Percentiles rank a stretch among this genome's conserved stretches.
phyloP scores from a whole-genome alignment of 2,329 filamentous ascomycete species.

The Penicillium sp. region DNA sequence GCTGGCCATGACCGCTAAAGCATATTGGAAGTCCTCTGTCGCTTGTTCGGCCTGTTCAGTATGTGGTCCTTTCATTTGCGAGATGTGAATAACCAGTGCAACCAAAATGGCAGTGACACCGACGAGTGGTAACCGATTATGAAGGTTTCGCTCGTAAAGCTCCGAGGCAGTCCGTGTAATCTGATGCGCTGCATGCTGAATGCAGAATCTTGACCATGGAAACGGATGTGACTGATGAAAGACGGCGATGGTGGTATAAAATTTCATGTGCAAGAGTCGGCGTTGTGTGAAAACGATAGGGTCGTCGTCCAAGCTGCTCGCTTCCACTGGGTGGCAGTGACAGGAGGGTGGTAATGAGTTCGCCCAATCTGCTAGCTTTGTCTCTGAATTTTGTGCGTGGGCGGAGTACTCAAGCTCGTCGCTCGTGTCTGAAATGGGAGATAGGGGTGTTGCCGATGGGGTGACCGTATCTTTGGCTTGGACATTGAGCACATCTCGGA shows the following conservation, averaged over 20 bases:
- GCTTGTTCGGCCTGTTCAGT: constrained; percentile 5
- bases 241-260: constrained; percentile 16
- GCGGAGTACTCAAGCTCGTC: constrained; percentile 3
- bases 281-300: constrained; percentile 9
- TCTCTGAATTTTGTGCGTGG: constrained; percentile 6
- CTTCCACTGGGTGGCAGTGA: constrained; percentile 6
- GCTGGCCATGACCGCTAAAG: constrained; percentile 10
- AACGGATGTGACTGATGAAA: constrained; percentile 15
- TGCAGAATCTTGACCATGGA: constrained; percentile 13
- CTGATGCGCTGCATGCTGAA: constrained; percentile 12
- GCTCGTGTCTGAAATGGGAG: neutral
- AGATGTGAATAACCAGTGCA: constrained; percentile 14
- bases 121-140: constrained; percentile 10
- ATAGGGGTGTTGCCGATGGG: neutral
- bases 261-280: constrained; percentile 14
- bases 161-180: constrained; percentile 13
- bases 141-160: constrained; percentile 7
- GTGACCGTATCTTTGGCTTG: constrained; percentile 6
- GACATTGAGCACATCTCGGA: constrained; percentile 11
- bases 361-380: constrained; percentile 15
- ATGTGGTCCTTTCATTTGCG: constrained; percentile 6
- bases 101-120: constrained; percentile 15
- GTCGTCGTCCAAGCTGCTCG: constrained; percentile 3
- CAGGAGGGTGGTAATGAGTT: constrained; percentile 9
- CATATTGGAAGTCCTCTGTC: constrained; percentile 7